These are phyloP conservation scores for Globisporangium splendens DNA, from an alignment of 352 stramenopile species.

Conservation along the genomic window DNA sequence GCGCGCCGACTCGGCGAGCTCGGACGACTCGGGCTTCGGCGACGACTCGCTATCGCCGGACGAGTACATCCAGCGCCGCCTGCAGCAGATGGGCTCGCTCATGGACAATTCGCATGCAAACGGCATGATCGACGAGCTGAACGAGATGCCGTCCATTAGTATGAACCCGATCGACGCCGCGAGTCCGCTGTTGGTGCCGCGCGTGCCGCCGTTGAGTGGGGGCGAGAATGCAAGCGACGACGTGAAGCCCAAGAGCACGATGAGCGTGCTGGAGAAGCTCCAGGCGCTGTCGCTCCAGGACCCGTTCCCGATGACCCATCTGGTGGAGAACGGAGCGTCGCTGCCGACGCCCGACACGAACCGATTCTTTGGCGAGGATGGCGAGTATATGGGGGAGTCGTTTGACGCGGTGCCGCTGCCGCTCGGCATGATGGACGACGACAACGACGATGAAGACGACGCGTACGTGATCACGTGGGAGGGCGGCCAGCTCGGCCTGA, in stretches of 20 bases:
- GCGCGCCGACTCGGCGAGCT: constrained; percentile 28
- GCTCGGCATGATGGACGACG: constrained; percentile 18
- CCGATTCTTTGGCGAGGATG: constrained; percentile 9
- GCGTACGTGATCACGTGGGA: constrained; percentile 71
- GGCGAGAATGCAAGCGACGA: too few species aligned
- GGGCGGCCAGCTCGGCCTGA: constrained; percentile 56
- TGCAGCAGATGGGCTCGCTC: constrained; percentile 53
- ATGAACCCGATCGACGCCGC: not conserved
- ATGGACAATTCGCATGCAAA: constrained; percentile 31
- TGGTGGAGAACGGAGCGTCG: constrained; percentile 21
- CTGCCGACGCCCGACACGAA: constrained; percentile 9
- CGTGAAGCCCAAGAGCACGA: constrained; percentile 4
- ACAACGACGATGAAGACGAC: constrained; percentile 65
- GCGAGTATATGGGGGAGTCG: not conserved
- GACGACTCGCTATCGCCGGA: constrained; percentile 46
- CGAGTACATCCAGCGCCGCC: constrained; percentile 41
- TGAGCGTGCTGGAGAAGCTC: constrained; percentile 51
- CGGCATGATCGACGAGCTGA: constrained; percentile 19
- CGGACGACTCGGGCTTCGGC: constrained; percentile 49
- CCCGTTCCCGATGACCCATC: constrained; percentile 3
- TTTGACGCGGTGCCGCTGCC: not conserved
- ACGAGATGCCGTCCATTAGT: not conserved
- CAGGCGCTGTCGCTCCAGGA: constrained; percentile 46
- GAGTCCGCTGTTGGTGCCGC: constrained; percentile 8
- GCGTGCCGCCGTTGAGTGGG: too few species aligned